phyloP scores from a whole-genome alignment of 441 rosid species.

The Geranium incanum region DNA sequence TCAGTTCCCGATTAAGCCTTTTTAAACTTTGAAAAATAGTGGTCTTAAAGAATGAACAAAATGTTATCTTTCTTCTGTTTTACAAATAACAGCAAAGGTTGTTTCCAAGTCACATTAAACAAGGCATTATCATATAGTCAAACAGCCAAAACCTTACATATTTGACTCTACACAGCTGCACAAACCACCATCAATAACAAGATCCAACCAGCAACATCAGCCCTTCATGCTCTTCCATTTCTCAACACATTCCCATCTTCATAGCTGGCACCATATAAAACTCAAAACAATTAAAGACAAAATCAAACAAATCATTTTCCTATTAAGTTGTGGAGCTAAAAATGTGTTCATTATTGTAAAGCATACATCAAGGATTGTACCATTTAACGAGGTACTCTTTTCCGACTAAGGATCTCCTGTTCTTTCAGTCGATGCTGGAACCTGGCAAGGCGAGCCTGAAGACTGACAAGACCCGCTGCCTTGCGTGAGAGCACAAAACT shows the following conservation, averaged over 20 bases:
- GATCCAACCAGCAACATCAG: background rate
- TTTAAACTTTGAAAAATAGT: too few relatives aligned
- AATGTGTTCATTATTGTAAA: background rate
- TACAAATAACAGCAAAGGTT: background rate
- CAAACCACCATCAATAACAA: too few relatives aligned
- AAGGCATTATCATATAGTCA: background rate
- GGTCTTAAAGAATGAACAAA: too few relatives aligned
- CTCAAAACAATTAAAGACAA: too few relatives aligned
- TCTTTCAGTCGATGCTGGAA: constrained; percentile 95
- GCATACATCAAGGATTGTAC: background rate
- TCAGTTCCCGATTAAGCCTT: too few relatives aligned
- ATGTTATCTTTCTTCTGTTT: too few relatives aligned
- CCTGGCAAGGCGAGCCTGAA: constrained; percentile 90
- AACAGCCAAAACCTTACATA: background rate
- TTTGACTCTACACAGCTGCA: background rate
- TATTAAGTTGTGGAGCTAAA: too few relatives aligned
- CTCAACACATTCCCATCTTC: background rate
- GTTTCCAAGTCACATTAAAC: background rate
- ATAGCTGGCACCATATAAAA: too few relatives aligned
- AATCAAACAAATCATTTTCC: too few relatives aligned
- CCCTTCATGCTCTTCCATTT: background rate
- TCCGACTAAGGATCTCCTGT: constrained; percentile 86
- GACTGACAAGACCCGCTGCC: constrained; percentile 92
- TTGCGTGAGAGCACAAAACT: constrained; percentile 89
- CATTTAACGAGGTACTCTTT: constrained; percentile 64